Percentiles rank a stretch among this genome's conserved stretches.
Evolutionary conservation across 2,329 filamentous ascomycete genomes (phyloP).

Genomic region (Cryphonectria nitschkei): DNA sequence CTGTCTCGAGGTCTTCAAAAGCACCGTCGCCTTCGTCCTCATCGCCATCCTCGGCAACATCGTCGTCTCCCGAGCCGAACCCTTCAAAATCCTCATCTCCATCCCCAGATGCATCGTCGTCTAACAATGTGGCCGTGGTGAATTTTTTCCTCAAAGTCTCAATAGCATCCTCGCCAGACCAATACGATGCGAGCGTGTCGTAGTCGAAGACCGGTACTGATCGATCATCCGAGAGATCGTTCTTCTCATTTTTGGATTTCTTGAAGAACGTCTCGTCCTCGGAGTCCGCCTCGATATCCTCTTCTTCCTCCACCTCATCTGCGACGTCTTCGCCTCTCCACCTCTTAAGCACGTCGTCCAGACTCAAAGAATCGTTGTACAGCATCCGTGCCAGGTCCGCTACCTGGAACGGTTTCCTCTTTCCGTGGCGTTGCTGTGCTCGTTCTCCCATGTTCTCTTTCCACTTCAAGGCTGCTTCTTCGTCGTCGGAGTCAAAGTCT

Average conservation of each 20-base stretch:
- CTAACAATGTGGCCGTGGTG: conserved; percentile 66
- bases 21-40: conserved; percentile 57
- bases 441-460: conserved; percentile 83
- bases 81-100: conserved; percentile 46
- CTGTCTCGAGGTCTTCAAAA: conserved; percentile 76
- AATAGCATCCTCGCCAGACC: conserved; percentile 78
- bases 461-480: conserved; percentile 78
- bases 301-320: conserved; percentile 55
- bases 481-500: conserved; percentile 61
- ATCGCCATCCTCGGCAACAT: conserved; percentile 50
- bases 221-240: conserved; percentile 77
- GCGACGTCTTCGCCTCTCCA: conserved; percentile 74
- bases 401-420: conserved; percentile 73
- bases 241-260: conserved; percentile 64
- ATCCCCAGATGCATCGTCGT: conserved; percentile 50
- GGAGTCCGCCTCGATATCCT: conserved; percentile 57
- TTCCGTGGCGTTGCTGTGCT: conserved; percentile 71
- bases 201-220: conserved; percentile 81
- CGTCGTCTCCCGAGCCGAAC: conserved; percentile 41
- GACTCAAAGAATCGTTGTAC: conserved; percentile 80
- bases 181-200: conserved; percentile 79
- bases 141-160: conserved; percentile 77
- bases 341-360: conserved; percentile 73
- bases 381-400: conserved; percentile 84
- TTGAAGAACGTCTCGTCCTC: conserved; percentile 69